Conservation (phyloP, 2,329 filamentous ascomycete species). For the Daldinia sp. region DNA sequence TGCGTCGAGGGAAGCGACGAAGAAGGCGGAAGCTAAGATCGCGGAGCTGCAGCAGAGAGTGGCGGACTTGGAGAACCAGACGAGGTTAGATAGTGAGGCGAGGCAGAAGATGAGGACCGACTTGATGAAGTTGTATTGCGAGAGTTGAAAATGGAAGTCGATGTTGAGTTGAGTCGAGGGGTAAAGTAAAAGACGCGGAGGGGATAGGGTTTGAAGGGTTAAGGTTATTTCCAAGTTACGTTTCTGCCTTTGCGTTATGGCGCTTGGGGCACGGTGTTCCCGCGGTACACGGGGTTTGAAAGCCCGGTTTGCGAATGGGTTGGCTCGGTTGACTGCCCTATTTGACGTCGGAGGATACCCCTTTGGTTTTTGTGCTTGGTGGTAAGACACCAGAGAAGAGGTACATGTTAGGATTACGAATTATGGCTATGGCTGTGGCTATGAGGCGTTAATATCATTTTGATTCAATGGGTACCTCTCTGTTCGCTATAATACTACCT, state of each 20-base stretch:
- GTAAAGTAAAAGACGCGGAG: not conserved
- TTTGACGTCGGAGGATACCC: not conserved
- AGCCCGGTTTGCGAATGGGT: not conserved
- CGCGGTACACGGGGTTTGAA: not conserved
- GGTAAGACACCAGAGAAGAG: not conserved
- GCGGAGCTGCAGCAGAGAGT: constrained; percentile 50
- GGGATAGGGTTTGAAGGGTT: not conserved
- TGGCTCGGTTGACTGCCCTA: not conserved
- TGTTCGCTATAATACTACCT: not conserved
- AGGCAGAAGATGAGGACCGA: constrained; percentile 51
- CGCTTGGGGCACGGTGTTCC: not conserved
- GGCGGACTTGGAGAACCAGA: constrained; percentile 51
- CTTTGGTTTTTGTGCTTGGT: not conserved
- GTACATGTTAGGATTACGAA: not conserved
- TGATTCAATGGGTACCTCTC: not conserved
- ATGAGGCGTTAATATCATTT: not conserved
- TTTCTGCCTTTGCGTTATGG: not conserved
- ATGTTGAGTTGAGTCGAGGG: not conserved
- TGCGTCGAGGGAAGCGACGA: constrained; percentile 67
- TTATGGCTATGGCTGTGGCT: not conserved
- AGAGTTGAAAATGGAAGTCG: not conserved
- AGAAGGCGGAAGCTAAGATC: constrained; percentile 64
- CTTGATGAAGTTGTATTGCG: constrained; percentile 46
- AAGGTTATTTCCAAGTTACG: not conserved
- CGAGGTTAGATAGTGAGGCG: constrained; percentile 45